phyloP scores from a whole-genome alignment of 2,329 filamentous ascomycete species.

The Neonectria ditissima region DNA sequence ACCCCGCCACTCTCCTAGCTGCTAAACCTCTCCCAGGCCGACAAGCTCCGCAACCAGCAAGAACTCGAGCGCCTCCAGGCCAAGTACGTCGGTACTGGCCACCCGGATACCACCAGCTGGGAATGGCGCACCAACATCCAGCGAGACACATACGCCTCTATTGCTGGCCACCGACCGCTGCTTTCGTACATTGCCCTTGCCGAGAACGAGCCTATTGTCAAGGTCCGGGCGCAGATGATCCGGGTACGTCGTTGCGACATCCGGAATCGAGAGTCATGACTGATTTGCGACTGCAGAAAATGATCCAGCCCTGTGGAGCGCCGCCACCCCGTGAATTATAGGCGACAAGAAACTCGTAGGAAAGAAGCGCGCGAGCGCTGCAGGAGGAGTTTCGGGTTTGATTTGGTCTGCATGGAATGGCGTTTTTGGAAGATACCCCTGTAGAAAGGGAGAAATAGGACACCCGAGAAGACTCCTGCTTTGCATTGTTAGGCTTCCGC shows the following conservation, averaged over 20 bases:
- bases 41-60: slow-evolving; percentile 97
- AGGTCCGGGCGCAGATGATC: slow-evolving; percentile 83
- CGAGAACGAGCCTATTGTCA: slow-evolving; percentile 85
- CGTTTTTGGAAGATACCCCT: slow-evolving; percentile 45
- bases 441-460: slow-evolving; percentile 24
- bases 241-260: slow-evolving; percentile 62
- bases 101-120: slow-evolving; percentile 96
- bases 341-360: neutral
- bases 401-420: slow-evolving; percentile 25
- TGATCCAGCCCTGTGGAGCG: slow-evolving; percentile 72
- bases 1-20: neutral
- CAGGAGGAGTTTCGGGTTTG: slow-evolving; percentile 18
- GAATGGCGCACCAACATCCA: slow-evolving; percentile 97
- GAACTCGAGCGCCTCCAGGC: slow-evolving; percentile 97
- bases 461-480: slow-evolving; percentile 14
- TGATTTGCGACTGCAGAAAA: slow-evolving; percentile 62
- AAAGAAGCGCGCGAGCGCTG: neutral
- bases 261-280: neutral
- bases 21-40: slow-evolving; percentile 69
- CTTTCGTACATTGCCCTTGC: slow-evolving; percentile 91
- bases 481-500: slow-evolving; percentile 2
- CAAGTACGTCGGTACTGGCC: slow-evolving; percentile 94
- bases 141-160: slow-evolving; percentile 90
- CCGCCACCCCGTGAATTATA: slow-evolving; percentile 68
- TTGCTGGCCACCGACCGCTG: slow-evolving; percentile 89